Conservation (phyloP, 1,284 basidiomycete species). For the Microbotryum scabiosae region DNA sequence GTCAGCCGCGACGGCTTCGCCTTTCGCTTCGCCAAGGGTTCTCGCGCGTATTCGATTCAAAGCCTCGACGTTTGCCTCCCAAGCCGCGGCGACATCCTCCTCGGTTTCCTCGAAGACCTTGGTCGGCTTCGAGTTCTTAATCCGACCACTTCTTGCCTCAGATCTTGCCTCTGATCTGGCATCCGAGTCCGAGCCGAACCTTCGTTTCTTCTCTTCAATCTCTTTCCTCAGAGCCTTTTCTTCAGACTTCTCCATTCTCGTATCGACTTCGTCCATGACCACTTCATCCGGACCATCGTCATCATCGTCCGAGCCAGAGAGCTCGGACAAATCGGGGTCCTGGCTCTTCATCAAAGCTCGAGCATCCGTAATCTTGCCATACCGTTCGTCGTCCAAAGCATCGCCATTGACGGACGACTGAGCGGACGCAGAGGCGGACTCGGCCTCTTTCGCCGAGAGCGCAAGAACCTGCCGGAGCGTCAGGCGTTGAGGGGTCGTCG, state of each 20-base stretch:
- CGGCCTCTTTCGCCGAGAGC: slow-evolving; percentile 16
- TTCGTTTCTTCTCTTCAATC: slow-evolving; percentile 7
- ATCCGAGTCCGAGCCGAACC: not conserved
- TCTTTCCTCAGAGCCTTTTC: slow-evolving; percentile 28
- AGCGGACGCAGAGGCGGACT: not conserved
- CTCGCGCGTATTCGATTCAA: slow-evolving; percentile 9
- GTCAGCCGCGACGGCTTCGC: no score
- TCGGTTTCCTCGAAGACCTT: slow-evolving; percentile 5
- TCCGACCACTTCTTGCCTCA: not conserved
- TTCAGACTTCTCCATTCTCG: slow-evolving; percentile 19
- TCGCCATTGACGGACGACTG: no score
- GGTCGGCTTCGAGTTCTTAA: not conserved
- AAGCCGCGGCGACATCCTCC: slow-evolving; percentile 4
- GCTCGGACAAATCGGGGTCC: not conserved
- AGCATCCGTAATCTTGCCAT: no score
- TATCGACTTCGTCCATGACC: slow-evolving; percentile 16
- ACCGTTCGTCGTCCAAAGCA: no score
- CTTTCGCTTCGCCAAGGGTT: not conserved
- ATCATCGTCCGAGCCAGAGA: not conserved
- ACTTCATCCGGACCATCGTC: not conserved
- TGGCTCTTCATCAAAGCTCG: not conserved
- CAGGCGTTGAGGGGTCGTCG: slow-evolving; percentile 3
- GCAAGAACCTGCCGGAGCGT: slow-evolving; percentile 25
- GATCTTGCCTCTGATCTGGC: not conserved
- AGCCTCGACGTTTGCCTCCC: slow-evolving; percentile 15